Conservation (phyloP, 2,329 filamentous ascomycete species). For the Bipolaris gigantea region DNA sequence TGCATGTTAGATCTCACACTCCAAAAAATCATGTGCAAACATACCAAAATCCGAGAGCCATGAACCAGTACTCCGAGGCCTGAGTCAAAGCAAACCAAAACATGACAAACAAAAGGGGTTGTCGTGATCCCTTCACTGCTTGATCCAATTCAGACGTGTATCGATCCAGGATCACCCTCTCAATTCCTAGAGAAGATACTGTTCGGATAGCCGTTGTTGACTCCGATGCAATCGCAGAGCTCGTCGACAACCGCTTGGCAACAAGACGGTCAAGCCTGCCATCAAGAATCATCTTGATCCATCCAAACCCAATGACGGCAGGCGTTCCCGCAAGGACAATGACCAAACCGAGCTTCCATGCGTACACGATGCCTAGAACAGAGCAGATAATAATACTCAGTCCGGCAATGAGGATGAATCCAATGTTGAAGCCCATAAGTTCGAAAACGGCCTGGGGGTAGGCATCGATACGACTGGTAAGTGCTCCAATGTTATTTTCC, state of each 20-base stretch:
- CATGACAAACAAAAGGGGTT: conserved; percentile 15
- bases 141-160: conserved; percentile 70
- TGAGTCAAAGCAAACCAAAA: conserved; percentile 79
- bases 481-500: conserved; percentile 81
- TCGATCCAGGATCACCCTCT: conserved; percentile 57
- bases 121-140: conserved; percentile 23
- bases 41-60: conserved; percentile 80
- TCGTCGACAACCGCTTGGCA: conserved; percentile 67
- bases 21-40: not conserved
- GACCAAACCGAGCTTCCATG: conserved; percentile 20
- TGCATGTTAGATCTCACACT: not conserved
- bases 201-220: conserved; percentile 68
- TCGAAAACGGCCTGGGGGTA: conserved; percentile 52
- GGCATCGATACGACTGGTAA: conserved; percentile 61
- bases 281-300: conserved; percentile 83
- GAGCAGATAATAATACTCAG: conserved; percentile 13
- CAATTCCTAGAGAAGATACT: conserved; percentile 82
- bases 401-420: conserved; percentile 11
- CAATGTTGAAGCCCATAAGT: conserved; percentile 20
- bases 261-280: conserved; percentile 44
- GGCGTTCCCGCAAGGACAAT: conserved; percentile 10
- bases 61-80: conserved; percentile 74
- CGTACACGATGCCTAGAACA: conserved; percentile 15
- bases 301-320: conserved; percentile 11
- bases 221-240: conserved; percentile 57